Base-by-base conservation (phyloP, 768 basidiomycete species). In the Suillus cothurnatus region DNA sequence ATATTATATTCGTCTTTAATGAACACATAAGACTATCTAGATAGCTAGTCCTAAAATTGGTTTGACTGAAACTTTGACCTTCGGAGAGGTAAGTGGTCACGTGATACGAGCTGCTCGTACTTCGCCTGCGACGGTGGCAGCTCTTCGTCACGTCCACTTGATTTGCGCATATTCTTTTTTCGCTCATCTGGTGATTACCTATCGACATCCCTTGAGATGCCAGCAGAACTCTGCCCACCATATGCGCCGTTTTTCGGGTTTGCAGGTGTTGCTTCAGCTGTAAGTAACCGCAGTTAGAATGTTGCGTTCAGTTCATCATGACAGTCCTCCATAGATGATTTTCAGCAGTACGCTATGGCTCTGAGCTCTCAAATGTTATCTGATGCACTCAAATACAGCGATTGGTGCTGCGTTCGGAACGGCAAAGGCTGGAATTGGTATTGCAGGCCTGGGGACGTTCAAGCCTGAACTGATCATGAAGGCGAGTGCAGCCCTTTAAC, bases 231-330 rank as follows among this genome's bases (percentile, higher is more conserved):
- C 59, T 97, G 95, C 76, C 95, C 95, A 67, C 93, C 95, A 36
- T 98, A 93, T 76, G 96, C 96, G 60, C 93, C 95, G 61, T 99
- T 99, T 88, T 97, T 99, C 76, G 97, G 96, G 32, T 96, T 99
- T 76, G 96, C 92, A 59, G 97, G 97, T 60, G 97, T 99, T 36
- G 92, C 95, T n/a, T 85, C 91, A 31, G 88, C 97, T 59, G 97
- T 97, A 71, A 79, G 92, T 74, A 28, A 47, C 60, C n/a, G 28
- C 47, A 8, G 9, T 62, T 39, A 26, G 52, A 31, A 6, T 52
- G 26, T 3, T 64, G 52, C n/a, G 58, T 59, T 39, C 19, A 59
- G 28, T 41, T 59, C 58, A 59, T 59, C 6, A 43, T 41, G 41
- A 59, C 58, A 59, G 1, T 21, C 26, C 66, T 34, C 59, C 34